Evolutionary conservation across 441 rosid genomes (phyloP).

Genomic region (Adansonia grandidieri): DNA sequence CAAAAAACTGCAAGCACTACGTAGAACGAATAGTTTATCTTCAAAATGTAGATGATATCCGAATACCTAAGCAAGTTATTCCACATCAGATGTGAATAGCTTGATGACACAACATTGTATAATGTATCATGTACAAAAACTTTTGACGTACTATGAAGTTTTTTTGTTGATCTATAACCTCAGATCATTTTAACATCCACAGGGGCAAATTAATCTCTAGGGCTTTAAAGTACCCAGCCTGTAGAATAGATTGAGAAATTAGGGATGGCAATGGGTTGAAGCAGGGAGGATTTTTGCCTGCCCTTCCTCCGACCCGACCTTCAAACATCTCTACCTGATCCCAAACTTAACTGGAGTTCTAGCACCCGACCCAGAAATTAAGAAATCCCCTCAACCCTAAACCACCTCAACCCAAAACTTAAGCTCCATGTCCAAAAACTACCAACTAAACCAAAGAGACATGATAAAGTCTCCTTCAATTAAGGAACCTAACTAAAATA

Average conservation of each 20-base stretch:
- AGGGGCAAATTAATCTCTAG: background rate
- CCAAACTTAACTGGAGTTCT: too few relatives aligned
- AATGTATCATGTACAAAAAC: background rate
- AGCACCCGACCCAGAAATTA: too few relatives aligned
- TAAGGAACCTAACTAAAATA: too few relatives aligned
- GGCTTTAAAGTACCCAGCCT: background rate
- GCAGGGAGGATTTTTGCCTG: too few relatives aligned
- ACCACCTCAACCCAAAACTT: too few relatives aligned
- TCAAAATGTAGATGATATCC: background rate
- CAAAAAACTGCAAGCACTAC: background rate
- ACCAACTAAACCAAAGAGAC: too few relatives aligned
- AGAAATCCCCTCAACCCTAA: too few relatives aligned
- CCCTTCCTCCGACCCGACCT: too few relatives aligned
- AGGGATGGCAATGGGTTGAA: too few relatives aligned
- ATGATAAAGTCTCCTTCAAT: too few relatives aligned
- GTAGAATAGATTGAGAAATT: background rate
- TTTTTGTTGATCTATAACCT: background rate
- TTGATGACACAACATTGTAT: background rate
- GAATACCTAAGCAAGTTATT: slow-evolving; percentile 18
- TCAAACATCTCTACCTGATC: too few relatives aligned
- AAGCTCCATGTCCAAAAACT: too few relatives aligned
- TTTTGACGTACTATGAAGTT: background rate
- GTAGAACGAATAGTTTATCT: background rate
- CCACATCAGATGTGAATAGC: background rate
- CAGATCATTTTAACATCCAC: background rate